A percentile compares a stretch with the other conserved stretches of the same genome.
These are phyloP conservation scores for Ceratocystis huliohia DNA, from an alignment of 2,329 filamentous ascomycete genomes.

Conservation along the genomic window DNA sequence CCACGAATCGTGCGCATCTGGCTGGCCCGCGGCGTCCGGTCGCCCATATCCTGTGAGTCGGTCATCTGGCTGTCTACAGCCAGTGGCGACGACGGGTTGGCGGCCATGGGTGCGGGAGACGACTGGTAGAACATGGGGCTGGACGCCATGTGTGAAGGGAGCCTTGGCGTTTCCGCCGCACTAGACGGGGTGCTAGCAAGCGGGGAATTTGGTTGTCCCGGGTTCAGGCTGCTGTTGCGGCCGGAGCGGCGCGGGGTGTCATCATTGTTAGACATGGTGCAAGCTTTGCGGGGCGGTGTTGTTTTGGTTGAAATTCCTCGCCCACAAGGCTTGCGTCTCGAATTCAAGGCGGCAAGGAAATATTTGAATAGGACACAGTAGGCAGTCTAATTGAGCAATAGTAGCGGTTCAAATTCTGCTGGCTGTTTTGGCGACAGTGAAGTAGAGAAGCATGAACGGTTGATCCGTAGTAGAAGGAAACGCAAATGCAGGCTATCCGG, in stretches of 20 bases:
- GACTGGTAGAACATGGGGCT: constrained; percentile 70
- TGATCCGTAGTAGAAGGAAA: neutral
- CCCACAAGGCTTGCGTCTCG: neutral
- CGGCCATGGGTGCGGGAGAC: constrained; percentile 30
- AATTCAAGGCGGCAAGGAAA: neutral
- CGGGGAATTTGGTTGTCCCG: constrained; percentile 5
- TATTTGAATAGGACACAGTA: neutral
- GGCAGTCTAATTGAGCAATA: neutral
- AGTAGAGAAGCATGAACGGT: neutral
- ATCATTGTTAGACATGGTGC: constrained; percentile 17
- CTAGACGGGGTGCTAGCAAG: constrained; percentile 16
- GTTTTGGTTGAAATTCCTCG: neutral
- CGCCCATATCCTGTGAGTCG: constrained; percentile 40
- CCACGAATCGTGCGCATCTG: constrained; percentile 18
- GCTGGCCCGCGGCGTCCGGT: constrained; percentile 57
- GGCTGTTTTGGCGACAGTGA: neutral
- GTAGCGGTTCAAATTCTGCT: neutral
- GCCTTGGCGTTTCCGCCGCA: constrained; percentile 16
- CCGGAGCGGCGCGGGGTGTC: constrained; percentile 16
- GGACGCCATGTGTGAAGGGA: constrained; percentile 43
- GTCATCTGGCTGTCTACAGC: constrained; percentile 35
- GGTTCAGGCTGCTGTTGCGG: constrained; percentile 13
- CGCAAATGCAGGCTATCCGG: neutral
- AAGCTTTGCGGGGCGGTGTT: neutral
- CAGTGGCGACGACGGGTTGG: constrained; percentile 11